Evolutionary conservation across 169 alveolate genomes (phyloP), one percentile per base, ranked within the genome.

Genomic region (Plasmodium gaboni): DNA sequence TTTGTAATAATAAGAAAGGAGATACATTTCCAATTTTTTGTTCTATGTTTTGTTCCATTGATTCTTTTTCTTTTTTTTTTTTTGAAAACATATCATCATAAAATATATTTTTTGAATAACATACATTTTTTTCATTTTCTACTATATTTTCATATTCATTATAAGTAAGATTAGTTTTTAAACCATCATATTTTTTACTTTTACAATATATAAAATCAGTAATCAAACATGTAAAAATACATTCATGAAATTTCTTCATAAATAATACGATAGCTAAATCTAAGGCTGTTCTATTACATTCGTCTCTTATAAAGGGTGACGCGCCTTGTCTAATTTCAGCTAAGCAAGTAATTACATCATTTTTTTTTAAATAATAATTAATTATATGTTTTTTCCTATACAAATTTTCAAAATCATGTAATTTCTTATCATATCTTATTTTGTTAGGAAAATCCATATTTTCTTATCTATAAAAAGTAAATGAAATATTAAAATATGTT

Each of bases 281-380:
- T 46, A 93, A 12, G 6, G 96, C 94, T 15, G 93, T 88, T 53
- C 87, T 93, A 64, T 94, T 88, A 26, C 88, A 67, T 24, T 80
- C 63, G 32, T 93, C 93, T 59, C 67, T 70, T 19, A 87, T 53
- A 64, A 93, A 71, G 6, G 95, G 94, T 26, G 93, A 87, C 28
- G 94, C 85, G 0, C 96, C 96, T 19, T 74, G 55, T 59, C 88
- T 91, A 6, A 93, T 46, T 28, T 88, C 65, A 68, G 88, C 94
- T 8, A 92, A 57, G 4, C 93, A 94, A 2, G 95, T 92, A 8
- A 88, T 26, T 69, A 88, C 60, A 76, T 93, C 96, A 76, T 92
- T 87, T 24, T 63, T 68, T 42, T 57, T 50, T 44, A 93, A 69
- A 87, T 90, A 93, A 55, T 90, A 89, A 90, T 93, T 95, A 19